These are phyloP conservation scores for Avena sativa DNA, from an alignment of 176 grass and related monocot genomes.

Conservation along the genomic window DNA sequence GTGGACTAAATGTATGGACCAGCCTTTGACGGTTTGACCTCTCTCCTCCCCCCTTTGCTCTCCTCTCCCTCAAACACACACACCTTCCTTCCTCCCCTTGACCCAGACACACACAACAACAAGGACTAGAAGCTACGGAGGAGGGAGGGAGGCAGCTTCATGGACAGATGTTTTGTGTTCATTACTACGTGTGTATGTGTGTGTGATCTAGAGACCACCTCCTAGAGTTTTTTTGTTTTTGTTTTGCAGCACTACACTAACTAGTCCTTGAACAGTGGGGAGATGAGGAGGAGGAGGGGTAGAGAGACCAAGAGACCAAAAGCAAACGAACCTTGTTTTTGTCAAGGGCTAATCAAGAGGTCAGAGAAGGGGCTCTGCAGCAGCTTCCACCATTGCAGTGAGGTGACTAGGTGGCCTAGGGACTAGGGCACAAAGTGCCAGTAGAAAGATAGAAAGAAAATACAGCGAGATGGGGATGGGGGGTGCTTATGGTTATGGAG, in stretches of 20 bases:
- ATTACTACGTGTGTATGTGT: not conserved
- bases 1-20: constrained; percentile 50
- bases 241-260: not conserved
- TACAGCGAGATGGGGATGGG: not conserved
- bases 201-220: not conserved
- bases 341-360: constrained; percentile 60
- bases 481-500: constrained; percentile 5
- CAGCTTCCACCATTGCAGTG: constrained; percentile 60
- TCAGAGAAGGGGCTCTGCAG: constrained; percentile 57
- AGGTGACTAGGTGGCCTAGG: constrained; percentile 41
- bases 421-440: constrained; percentile 38
- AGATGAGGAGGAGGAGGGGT: not conserved
- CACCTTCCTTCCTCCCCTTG: not conserved
- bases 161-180: constrained; percentile 44
- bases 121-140: constrained; percentile 6
- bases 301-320: constrained; percentile 60
- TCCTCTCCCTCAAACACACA: not conserved
- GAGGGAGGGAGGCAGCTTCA: constrained; percentile 11
- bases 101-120: not conserved
- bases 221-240: not conserved
- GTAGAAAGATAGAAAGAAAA: constrained; percentile 16
- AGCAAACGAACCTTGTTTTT: constrained; percentile 55
- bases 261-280: constrained; percentile 19
- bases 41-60: not conserved
- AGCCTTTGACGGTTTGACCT: constrained; percentile 4